These are phyloP conservation scores for Globisporangium apiculatum DNA, from an alignment of 352 stramenopile species.

Conservation along the genomic window DNA sequence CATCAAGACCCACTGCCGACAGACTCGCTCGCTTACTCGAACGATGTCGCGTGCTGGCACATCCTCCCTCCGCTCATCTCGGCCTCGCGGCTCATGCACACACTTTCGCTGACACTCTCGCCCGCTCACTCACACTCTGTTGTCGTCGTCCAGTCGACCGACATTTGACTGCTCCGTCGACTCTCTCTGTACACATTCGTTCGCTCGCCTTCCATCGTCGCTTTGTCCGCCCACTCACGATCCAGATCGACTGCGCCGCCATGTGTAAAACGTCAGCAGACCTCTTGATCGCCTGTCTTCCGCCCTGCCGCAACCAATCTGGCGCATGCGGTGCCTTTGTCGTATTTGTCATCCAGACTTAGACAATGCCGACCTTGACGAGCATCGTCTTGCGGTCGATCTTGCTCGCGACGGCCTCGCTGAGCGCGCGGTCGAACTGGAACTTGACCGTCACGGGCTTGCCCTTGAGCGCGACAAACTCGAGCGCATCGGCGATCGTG, in stretches of 20 bases:
- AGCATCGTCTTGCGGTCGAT: conserved; percentile 67
- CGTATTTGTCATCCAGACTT: conserved; percentile 11
- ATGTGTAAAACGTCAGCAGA: background rate
- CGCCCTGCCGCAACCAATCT: too few relatives aligned
- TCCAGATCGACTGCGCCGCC: background rate
- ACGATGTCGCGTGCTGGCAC: too few relatives aligned
- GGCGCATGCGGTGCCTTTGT: too few relatives aligned
- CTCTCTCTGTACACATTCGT: background rate
- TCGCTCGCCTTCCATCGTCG: background rate
- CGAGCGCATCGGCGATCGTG: conserved; percentile 57
- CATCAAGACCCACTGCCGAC: too few relatives aligned
- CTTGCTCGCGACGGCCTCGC: conserved; percentile 56
- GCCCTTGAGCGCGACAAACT: conserved; percentile 67
- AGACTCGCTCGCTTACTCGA: too few relatives aligned
- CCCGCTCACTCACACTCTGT: too few relatives aligned
- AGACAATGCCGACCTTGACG: conserved; percentile 66
- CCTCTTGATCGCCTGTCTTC: too few relatives aligned
- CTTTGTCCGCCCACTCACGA: background rate
- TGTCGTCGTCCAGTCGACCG: background rate
- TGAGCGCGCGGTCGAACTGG: conserved; percentile 50
- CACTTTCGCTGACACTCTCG: too few relatives aligned
- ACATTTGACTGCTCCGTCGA: too few relatives aligned
- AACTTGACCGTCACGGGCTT: conserved; percentile 68
- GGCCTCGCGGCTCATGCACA: too few relatives aligned
- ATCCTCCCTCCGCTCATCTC: too few relatives aligned